These are phyloP conservation scores for Cercospora nicotianae DNA, from an alignment of 2,329 filamentous ascomycete genomes.

Conservation along the genomic window DNA sequence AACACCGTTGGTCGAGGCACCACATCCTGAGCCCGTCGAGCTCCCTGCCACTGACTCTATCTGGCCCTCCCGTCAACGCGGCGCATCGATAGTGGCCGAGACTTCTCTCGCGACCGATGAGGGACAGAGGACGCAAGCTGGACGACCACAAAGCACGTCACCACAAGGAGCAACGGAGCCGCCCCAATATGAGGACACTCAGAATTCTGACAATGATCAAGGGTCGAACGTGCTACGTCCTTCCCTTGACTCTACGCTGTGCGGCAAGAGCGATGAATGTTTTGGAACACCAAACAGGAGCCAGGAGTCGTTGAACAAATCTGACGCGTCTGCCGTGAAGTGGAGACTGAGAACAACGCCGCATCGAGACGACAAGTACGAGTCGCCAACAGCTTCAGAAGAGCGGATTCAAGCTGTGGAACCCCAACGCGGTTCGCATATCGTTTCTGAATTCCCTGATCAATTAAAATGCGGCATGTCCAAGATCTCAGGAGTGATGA, in stretches of 20 bases:
- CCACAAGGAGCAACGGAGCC: not conserved
- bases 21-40: slow-evolving; percentile 30
- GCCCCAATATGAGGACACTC: not conserved
- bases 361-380: not conserved
- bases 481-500: slow-evolving; percentile 10
- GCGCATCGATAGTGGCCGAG: not conserved
- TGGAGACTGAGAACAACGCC: not conserved
- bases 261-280: not conserved
- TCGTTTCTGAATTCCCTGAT: not conserved
- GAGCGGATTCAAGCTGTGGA: not conserved
- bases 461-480: not conserved
- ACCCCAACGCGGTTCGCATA: not conserved
- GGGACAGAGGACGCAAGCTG: not conserved
- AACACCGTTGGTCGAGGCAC: slow-evolving; percentile 38
- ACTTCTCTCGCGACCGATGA: not conserved
- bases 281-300: not conserved
- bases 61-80: not conserved
- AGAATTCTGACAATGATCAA: not conserved
- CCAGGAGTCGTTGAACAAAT: not conserved
- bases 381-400: not conserved
- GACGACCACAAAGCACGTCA: not conserved
- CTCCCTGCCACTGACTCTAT: slow-evolving; percentile 31
- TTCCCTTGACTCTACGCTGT: not conserved
- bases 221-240: not conserved
- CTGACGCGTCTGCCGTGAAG: not conserved